Base-by-base conservation (phyloP, 148 eudicot genomes). In the Mesembryanthemum crystallinum region DNA sequence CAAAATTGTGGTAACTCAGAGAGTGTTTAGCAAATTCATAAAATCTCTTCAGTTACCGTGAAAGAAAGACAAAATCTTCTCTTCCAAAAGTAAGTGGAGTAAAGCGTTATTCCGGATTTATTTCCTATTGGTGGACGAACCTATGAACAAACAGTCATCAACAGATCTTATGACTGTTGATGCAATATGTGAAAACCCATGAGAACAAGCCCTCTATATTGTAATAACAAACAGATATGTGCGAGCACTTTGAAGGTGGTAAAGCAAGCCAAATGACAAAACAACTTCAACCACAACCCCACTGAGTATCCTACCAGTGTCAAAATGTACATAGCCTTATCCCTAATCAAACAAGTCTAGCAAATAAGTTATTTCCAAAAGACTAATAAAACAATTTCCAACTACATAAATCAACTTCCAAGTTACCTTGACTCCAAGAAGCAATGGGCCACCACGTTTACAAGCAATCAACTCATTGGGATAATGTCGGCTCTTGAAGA, bases 391-490 rank as follows among this genome's bases (percentile, higher is more conserved):
- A 47, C 55, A 45, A 47, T 8, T 69, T 47, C 57, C 28, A 14
- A 49, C 35, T 27, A 5, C 13, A 42, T 13, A 52, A 13, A 18
- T 49, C 27, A 25, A 35, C n/a, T 23, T 47, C 14, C 39, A 52
- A 81, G 90, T 85, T 84, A 96, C 99, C 85, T 92, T 96, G 77
- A 96, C 91, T 71, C 98, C 99, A 76, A 96, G 97, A 74, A 96
- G 94, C 87, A 96, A 77, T 13, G 99, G 99, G 74, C 99, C 90
- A 61, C 99, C 99, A 82, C 94, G 99, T 81, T 91, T 96, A 81
- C 99, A 96, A 81, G 99, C 98, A 86, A 96, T 73, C 88, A 96
- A 81, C 82, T 96, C 99, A 85, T 96, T 92, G 33, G 98, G 99
- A 82, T 92, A 92, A 78, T 89, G 98, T 28, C 85, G 83, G 74